Evolutionary conservation across 768 basidiomycete species (phyloP), one percentile per base, ranked within the genome.

Genomic region (Trichaptum fuscoviolaceum): DNA sequence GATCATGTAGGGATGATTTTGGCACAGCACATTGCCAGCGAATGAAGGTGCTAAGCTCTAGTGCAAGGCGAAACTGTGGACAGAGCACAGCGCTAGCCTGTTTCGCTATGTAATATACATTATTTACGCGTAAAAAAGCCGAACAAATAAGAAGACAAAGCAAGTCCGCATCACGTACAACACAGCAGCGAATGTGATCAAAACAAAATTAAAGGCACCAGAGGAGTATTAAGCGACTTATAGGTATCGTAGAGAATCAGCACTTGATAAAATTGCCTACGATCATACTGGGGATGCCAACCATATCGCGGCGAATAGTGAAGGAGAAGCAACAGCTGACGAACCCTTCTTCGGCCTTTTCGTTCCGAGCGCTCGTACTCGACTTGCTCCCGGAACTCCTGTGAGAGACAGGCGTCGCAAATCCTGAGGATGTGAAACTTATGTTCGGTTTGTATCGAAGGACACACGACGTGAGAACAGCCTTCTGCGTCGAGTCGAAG

Each of bases 311-410:
- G 63, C 93, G 83, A 65, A 95, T 93, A 7, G 91, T 93, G 74
- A 95, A 94, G n/a, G 90, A 93, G 76, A 95, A 93, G 71, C 92
- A 95, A 74, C 92, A 95, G 71, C 87, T 93, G 70, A 94, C 86
- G 70, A 89, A 88, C 2, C 86, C 87, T 69, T 93, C 90, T 73
- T 93, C 91, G 60, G 78, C 30, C 25, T 34, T 25, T 3, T 25
- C 59, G 25, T 61, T 25, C 15, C 73, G 65, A 70, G 77, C 63
- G 72, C 71, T 72, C 73, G 74, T 73, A 71, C 76, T 68, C 72
- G 73, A 35, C 69, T 67, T 24, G 65, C 61, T 35, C 66, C 64
- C 35, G 35, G 30, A 60, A 63, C 64, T 61, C 63, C 58, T 58
- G 59, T 63, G 63, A 58, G 42, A 52, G 34, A 70, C 71, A 52